These are phyloP conservation scores for Cercophora sp. DNA, from an alignment of 495 filamentous ascomycete genomes.

Conservation along the genomic window DNA sequence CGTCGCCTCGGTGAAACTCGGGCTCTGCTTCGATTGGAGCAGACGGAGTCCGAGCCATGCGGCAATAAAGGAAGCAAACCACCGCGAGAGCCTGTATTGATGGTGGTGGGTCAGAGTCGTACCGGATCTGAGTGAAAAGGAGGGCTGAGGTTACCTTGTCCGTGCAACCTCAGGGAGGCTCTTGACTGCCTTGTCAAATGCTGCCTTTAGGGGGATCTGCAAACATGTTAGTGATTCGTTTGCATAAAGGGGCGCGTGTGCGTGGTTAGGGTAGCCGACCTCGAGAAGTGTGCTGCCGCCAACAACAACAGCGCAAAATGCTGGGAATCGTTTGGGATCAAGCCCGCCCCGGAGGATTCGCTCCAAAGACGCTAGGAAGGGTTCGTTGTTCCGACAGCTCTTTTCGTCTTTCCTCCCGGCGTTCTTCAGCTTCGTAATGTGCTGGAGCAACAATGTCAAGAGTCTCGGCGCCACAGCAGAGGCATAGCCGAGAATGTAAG, in stretches of 20 bases:
- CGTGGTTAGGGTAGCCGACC: constrained; percentile 30
- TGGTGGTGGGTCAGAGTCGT: constrained; percentile 3
- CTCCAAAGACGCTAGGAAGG: constrained; percentile 37
- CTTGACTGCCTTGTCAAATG: constrained; percentile 21
- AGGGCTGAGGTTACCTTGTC: constrained; percentile 19
- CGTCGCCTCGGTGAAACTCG: constrained; percentile 35
- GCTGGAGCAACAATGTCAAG: constrained; percentile 51
- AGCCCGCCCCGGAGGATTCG: constrained; percentile 45
- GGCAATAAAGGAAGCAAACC: constrained; percentile 47
- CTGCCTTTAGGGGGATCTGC: constrained; percentile 29
- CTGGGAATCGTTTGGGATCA: constrained; percentile 64
- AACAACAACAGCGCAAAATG: constrained; percentile 73
- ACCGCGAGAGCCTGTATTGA: constrained; percentile 38
- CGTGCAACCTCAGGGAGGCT: constrained; percentile 28
- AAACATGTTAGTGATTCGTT: constrained; percentile 6
- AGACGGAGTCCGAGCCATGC: constrained; percentile 48
- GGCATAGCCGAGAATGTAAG: constrained; percentile 72
- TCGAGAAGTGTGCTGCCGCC: constrained; percentile 75
- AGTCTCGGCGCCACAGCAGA: constrained; percentile 66
- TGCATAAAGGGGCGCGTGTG: too few species aligned
- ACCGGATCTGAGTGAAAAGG: background rate
- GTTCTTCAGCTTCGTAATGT: constrained; percentile 33
- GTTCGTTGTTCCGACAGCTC: constrained; percentile 15
- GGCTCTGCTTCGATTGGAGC: constrained; percentile 43
- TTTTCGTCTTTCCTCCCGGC: constrained; percentile 33